These are phyloP conservation scores for Colletotrichum simmondsii DNA, from an alignment of 2,329 filamentous ascomycete species.

Conservation along the genomic window DNA sequence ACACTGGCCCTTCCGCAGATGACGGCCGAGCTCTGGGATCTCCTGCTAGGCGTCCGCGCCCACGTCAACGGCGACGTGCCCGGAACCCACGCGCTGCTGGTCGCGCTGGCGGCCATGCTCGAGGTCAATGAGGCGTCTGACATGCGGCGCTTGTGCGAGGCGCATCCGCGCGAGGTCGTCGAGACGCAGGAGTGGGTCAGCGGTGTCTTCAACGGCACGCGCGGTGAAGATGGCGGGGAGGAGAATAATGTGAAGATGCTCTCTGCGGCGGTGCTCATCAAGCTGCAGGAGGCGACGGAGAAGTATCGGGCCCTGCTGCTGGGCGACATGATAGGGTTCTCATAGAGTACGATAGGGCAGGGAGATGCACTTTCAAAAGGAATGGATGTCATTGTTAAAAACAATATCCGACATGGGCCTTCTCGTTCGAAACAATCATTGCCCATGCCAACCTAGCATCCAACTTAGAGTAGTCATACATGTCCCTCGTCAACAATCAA, in stretches of 20 bases:
- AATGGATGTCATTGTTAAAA: conserved; percentile 6
- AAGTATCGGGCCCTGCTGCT: conserved; percentile 82
- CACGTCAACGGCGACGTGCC: conserved; percentile 69
- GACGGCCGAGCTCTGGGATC: conserved; percentile 84
- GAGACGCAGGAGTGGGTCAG: conserved; percentile 91
- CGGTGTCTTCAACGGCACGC: conserved; percentile 74
- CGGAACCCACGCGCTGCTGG: conserved; percentile 80
- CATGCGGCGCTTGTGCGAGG: conserved; percentile 76
- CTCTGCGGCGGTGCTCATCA: conserved; percentile 81
- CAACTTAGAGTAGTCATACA: background rate
- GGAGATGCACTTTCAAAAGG: background rate
- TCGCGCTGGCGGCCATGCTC: conserved; percentile 81
- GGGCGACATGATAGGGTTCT: conserved; percentile 68
- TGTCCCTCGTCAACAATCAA: background rate
- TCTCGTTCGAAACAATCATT: background rate
- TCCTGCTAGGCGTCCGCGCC: conserved; percentile 78
- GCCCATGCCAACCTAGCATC: background rate
- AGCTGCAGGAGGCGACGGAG: conserved; percentile 83
- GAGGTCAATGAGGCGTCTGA: conserved; percentile 75
- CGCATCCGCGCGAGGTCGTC: conserved; percentile 80
- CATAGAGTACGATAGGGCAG: background rate
- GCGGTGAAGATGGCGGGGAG: conserved; percentile 67
- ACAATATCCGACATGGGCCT: background rate
- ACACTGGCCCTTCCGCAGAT: conserved; percentile 81
- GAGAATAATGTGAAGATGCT: conserved; percentile 84